Conservation (phyloP, 2,329 filamentous ascomycete species). For the Teratosphaeria nubilosa region DNA sequence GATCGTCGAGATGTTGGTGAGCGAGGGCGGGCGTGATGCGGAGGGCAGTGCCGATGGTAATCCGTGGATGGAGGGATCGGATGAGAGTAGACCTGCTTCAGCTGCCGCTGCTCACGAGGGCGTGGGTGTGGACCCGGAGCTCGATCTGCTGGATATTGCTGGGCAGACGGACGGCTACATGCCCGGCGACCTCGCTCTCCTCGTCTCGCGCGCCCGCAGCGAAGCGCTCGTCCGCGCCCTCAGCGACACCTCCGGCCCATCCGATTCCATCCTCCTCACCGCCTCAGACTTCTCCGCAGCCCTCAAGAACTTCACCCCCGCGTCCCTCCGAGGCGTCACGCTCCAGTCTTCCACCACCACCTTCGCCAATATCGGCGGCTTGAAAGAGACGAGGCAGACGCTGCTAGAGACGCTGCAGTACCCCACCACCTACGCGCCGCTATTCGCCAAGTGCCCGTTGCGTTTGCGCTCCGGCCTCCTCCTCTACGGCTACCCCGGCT, state of each 20-base stretch:
- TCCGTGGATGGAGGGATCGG: slow-evolving; percentile 65
- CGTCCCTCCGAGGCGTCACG: slow-evolving; percentile 87
- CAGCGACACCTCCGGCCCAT: slow-evolving; percentile 23
- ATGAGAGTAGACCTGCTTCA: slow-evolving; percentile 35
- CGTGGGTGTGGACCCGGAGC: slow-evolving; percentile 62
- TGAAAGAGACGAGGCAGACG: slow-evolving; percentile 77
- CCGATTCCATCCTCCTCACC: slow-evolving; percentile 52
- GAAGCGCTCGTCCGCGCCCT: slow-evolving; percentile 86
- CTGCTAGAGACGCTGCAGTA: slow-evolving; percentile 92
- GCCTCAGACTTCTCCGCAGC: slow-evolving; percentile 73
- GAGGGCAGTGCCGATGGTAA: slow-evolving; percentile 9
- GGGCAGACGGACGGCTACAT: slow-evolving; percentile 96
- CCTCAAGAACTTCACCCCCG: slow-evolving; percentile 85
- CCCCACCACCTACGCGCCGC: slow-evolving; percentile 93
- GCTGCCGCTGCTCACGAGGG: slow-evolving; percentile 42
- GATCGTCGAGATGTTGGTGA: slow-evolving; percentile 69
- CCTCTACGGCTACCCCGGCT: slow-evolving; percentile 89
- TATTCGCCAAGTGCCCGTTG: slow-evolving; percentile 90
- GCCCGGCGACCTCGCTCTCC: slow-evolving; percentile 81
- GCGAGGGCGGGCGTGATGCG: background rate
- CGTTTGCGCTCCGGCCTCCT: slow-evolving; percentile 88
- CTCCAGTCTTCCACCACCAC: slow-evolving; percentile 87
- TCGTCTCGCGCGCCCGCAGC: slow-evolving; percentile 79
- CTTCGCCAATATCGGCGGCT: slow-evolving; percentile 83
- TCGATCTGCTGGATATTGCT: slow-evolving; percentile 88